A percentile compares a stretch with the other conserved stretches of the same genome.
Evolutionary conservation across 2,329 filamentous ascomycete species (phyloP).

Genomic region (Pseudogymnoascus sp.): DNA sequence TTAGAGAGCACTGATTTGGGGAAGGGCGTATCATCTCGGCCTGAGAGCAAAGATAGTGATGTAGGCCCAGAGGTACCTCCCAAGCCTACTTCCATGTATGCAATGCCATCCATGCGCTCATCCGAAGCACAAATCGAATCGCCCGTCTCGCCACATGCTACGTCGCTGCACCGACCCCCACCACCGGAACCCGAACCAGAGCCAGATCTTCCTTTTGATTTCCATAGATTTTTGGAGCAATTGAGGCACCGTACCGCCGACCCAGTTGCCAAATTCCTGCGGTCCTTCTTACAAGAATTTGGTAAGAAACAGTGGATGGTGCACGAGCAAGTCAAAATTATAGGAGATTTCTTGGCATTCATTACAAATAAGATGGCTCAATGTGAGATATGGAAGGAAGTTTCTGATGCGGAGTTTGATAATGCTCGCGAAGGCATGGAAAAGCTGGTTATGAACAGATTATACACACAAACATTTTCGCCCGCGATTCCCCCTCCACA

Average conservation of each 20-base stretch:
- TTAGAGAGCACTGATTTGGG: conserved; percentile 22
- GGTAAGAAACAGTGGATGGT: conserved; percentile 99
- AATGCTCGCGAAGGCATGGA: conserved; percentile 99
- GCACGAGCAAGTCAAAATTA: conserved; percentile 98
- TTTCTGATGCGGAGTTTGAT: conserved; percentile 95
- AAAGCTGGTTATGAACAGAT: conserved; percentile 96
- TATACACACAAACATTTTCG: conserved; percentile 94
- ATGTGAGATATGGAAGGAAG: conserved; percentile 93
- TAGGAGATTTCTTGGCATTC: conserved; percentile 90
- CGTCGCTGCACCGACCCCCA: conserved; percentile 53
- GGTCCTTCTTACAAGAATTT: conserved; percentile 91
- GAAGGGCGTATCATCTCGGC: conserved; percentile 3
- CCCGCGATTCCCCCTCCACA: conserved; percentile 82
- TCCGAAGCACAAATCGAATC: conserved; percentile 30
- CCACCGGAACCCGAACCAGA: conserved; percentile 72
- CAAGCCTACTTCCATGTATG: conserved; percentile 28
- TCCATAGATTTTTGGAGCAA: conserved; percentile 94
- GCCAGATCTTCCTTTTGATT: conserved; percentile 85
- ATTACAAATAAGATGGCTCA: conserved; percentile 97
- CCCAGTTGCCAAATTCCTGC: conserved; percentile 88
- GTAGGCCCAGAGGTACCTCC: conserved; percentile 36
- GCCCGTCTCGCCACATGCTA: conserved; percentile 35
- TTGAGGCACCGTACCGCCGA: conserved; percentile 95
- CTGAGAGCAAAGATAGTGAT: conserved; percentile 25
- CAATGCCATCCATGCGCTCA: conserved; percentile 21